These are phyloP conservation scores for Candolleomyces efflorescens DNA, from an alignment of 768 basidiomycete species.

Conservation along the genomic window DNA sequence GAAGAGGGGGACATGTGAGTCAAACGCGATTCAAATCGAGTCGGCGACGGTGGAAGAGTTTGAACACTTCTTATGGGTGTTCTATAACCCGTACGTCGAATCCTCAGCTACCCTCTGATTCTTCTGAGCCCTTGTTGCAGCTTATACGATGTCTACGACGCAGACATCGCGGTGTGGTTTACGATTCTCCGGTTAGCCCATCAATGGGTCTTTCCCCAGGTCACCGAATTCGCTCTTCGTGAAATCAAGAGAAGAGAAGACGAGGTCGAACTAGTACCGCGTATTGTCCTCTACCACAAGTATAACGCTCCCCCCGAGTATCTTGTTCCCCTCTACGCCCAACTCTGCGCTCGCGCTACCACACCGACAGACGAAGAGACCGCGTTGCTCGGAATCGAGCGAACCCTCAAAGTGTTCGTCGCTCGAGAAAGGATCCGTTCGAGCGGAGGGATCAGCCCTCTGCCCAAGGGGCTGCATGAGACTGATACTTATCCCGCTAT, in stretches of 20 bases:
- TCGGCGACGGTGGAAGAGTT: constrained; percentile 45
- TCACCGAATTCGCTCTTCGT: constrained; percentile 54
- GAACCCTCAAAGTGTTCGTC: constrained; percentile 41
- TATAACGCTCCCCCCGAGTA: constrained; percentile 43
- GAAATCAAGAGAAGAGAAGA: constrained; percentile 41
- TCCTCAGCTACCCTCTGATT: constrained; percentile 9
- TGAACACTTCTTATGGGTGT: constrained; percentile 54
- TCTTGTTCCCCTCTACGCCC: constrained; percentile 51
- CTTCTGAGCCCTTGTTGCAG: constrained; percentile 26
- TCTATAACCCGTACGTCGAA: constrained; percentile 54
- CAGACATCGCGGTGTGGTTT: constrained; percentile 49
- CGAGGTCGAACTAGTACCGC: constrained; percentile 11
- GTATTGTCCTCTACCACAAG: constrained; percentile 50
- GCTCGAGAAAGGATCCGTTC: constrained; percentile 47
- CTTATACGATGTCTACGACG: constrained; percentile 51
- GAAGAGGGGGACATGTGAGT: constrained; percentile 28
- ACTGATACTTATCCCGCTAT: constrained; percentile 5
- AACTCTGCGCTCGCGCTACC: constrained; percentile 46
- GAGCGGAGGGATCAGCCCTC: constrained; percentile 15
- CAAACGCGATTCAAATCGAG: constrained; percentile 34
- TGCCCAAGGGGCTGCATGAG: constrained; percentile 15
- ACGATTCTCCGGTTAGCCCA: constrained; percentile 55
- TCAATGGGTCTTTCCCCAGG: constrained; percentile 51
- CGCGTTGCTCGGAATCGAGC: constrained; percentile 48
- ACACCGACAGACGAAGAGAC: constrained; percentile 55